Evolutionary conservation across 2,329 filamentous ascomycete genomes (phyloP).

Genomic region (Hysterium pulicare): DNA sequence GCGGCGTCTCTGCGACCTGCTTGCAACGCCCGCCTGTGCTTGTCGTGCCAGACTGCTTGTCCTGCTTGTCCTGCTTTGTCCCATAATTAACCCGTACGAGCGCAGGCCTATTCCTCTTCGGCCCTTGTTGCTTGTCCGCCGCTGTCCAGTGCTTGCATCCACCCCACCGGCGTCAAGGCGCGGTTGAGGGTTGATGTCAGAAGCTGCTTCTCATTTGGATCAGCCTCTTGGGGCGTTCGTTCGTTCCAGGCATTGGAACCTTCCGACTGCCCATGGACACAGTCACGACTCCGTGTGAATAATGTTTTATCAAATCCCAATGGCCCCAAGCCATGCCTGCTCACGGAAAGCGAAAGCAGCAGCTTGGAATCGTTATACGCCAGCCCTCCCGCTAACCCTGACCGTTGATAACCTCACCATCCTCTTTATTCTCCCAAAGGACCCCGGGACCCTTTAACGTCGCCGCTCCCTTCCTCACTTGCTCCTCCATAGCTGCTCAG

Average conservation of each 20-base stretch:
- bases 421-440: slow-evolving; percentile 14
- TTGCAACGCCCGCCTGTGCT: neutral
- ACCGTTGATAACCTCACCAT: slow-evolving; percentile 11
- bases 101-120: slow-evolving; percentile 8
- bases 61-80: slow-evolving; percentile 11
- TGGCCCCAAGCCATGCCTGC: slow-evolving; percentile 36
- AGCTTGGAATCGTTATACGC: too few species aligned
- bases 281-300: slow-evolving; percentile 29
- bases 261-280: slow-evolving; percentile 22
- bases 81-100: slow-evolving; percentile 20
- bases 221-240: slow-evolving; percentile 33
- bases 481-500: slow-evolving; percentile 1
- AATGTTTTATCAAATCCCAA: slow-evolving; percentile 40
- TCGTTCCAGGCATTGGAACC: slow-evolving; percentile 32
- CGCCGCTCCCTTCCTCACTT: slow-evolving; percentile 5
- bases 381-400: too few species aligned
- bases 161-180: slow-evolving; percentile 18
- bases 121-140: slow-evolving; percentile 8
- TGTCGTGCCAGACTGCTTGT: neutral
- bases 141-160: slow-evolving; percentile 13
- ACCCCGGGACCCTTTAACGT: neutral
- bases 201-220: slow-evolving; percentile 36
- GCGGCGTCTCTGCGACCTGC: slow-evolving; percentile 5
- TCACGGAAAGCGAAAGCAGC: slow-evolving; percentile 15
- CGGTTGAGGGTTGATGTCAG: slow-evolving; percentile 37